Evolutionary conservation across 441 rosid genomes (phyloP).

Genomic region (California macrophylla): DNA sequence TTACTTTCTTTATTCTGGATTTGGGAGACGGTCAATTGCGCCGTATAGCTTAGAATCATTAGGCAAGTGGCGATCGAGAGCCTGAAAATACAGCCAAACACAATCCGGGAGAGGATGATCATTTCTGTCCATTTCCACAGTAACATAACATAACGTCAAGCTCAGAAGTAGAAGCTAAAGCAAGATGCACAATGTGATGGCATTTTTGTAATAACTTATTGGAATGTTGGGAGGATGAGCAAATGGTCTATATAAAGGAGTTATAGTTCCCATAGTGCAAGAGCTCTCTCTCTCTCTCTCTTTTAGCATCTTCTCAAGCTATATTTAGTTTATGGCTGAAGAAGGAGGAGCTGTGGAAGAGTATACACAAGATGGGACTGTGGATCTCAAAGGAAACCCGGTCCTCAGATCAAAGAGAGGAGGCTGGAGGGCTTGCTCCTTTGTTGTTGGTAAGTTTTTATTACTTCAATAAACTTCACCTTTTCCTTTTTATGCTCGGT

Average conservation of each 20-base stretch:
- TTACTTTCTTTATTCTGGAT: neutral
- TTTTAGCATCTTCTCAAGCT: neutral
- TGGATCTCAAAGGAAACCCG: constrained; percentile 15
- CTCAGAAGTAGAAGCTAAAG: neutral
- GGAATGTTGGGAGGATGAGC: neutral
- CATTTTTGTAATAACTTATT: neutral
- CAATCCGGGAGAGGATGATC: neutral
- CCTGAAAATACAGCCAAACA: neutral
- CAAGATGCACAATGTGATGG: neutral
- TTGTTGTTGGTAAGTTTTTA: constrained; percentile 9
- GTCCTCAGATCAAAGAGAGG: constrained; percentile 13
- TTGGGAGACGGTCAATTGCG: neutral
- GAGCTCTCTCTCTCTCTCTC: neutral
- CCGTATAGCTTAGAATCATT: neutral
- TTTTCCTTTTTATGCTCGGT: no score
- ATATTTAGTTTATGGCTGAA: neutral
- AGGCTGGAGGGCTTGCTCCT: constrained; percentile 15
- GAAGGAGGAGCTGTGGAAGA: constrained; percentile 6
- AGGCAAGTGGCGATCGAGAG: neutral
- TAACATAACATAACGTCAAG: neutral
- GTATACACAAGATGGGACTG: constrained; percentile 16
- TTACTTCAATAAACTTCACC: neutral
- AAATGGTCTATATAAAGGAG: neutral
- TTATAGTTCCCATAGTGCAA: neutral
- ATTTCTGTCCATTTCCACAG: neutral